Evolutionary conservation across 495 filamentous ascomycete genomes (phyloP), one percentile per base, ranked within the genome.

Genomic region (Ramalina intermedia): DNA sequence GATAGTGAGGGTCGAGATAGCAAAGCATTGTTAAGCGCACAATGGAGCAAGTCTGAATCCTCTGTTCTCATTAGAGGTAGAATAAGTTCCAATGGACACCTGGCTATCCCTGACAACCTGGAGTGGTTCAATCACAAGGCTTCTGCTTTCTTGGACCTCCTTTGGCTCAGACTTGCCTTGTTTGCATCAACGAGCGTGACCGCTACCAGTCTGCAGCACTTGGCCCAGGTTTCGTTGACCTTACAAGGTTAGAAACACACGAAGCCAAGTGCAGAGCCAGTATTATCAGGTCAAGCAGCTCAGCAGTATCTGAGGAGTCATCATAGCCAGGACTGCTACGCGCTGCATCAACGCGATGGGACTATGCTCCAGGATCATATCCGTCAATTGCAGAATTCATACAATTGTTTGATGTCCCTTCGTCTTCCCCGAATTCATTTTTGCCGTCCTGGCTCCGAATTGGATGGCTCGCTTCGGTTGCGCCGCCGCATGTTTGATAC

Each of bases 401-500:
- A 47, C 62, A 76, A 47, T 7, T 60, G 56, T 53, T 74, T 66
- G 8, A 85, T 90, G 29, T 1, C 87, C 87, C 58, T 82, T 87
- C 13, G 70, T 78, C 51, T 68, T 77, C 12, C 87, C 82, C 26
- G 62, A 65, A 59, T 87, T 81, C 79, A 93, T 90, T 63, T 87
- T 93, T 9, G 87, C 87, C 9, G 84, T 91, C 51, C 85, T 70
- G 6, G 86, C 76, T 26, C 87, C 87, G 59, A 94, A 94, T 62
- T 94, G 87, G 44, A 90, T 86, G 13, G 91, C 91, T 54, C 91
- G 74, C 63, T 99, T 99, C 71, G 91, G 94, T 64, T 94, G 87
- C 26, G 64, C 69, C 3, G 91, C 80, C 0, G 84, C 85, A 4
- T 58, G 63, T 1, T 55, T 55, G 72, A 99, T 76, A 1, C 84